phyloP scores from a whole-genome alignment of 352 stramenopile species.

The Pythium aquatile region DNA sequence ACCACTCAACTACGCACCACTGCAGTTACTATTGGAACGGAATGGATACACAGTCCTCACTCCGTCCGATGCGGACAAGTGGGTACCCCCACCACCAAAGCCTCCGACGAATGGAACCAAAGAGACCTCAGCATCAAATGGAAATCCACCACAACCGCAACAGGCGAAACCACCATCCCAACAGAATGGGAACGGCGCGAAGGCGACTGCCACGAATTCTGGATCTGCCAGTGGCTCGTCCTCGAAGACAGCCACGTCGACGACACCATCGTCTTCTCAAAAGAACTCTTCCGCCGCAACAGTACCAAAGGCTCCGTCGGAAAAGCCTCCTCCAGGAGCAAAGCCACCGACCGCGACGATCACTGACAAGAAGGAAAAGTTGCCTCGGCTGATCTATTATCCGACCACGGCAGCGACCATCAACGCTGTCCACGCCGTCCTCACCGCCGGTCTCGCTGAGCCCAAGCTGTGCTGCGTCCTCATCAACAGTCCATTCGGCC shows the following conservation, averaged over 20 bases:
- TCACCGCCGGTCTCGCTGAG: conserved; percentile 46
- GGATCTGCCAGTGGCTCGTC: neutral
- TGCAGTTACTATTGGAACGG: conserved; percentile 41
- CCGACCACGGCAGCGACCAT: conserved; percentile 60
- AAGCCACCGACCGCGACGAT: conserved; percentile 30
- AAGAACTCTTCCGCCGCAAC: neutral
- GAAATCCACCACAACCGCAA: neutral
- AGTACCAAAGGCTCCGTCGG: neutral
- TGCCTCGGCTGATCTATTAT: conserved; percentile 60
- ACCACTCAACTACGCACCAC: conserved; percentile 43
- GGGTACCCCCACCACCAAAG: conserved; percentile 8
- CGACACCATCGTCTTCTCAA: neutral
- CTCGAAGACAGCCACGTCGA: neutral
- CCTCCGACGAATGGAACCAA: neutral
- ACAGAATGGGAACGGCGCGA: neutral
- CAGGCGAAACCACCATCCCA: neutral
- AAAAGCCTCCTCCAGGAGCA: conserved; percentile 6
- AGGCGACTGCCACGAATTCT: neutral
- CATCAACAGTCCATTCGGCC: conserved; percentile 58
- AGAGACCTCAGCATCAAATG: neutral
- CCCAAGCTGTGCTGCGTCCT: conserved; percentile 55
- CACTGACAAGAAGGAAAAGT: conserved; percentile 39
- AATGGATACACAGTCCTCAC: conserved; percentile 52
- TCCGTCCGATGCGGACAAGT: conserved; percentile 34
- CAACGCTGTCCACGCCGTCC: conserved; percentile 54